A percentile compares a stretch with the other conserved stretches of the same genome.
Evolutionary conservation across 805 yeast genomes (phyloP).

Genomic region (Debaryomyces castellii): DNA sequence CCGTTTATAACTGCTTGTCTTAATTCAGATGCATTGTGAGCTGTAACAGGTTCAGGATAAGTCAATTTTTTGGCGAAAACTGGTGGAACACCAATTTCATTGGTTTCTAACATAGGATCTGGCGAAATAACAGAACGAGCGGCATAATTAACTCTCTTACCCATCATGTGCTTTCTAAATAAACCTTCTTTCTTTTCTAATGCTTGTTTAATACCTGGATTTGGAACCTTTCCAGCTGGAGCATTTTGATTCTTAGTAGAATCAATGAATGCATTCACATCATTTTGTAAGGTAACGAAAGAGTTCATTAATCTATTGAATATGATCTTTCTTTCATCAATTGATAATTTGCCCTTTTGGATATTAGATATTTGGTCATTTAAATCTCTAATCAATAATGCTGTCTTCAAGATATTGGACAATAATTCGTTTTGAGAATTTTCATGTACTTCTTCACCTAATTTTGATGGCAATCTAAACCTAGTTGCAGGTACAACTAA

Average conservation of each 20-base stretch:
- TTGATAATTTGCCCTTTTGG: constrained; percentile 36
- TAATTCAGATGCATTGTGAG: constrained; percentile 84
- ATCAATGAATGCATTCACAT: constrained; percentile 91
- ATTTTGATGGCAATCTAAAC: constrained; percentile 92
- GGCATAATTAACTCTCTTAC: constrained; percentile 98
- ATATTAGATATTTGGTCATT: constrained; percentile 76
- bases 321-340: constrained; percentile 70
- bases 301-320: constrained; percentile 93
- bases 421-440: constrained; percentile 88
- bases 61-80: constrained; percentile 95
- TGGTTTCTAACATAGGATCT: constrained; percentile 96
- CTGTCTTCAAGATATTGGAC: constrained; percentile 75
- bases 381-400: constrained; percentile 80
- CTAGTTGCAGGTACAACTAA: constrained; percentile 95
- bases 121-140: constrained; percentile 99
- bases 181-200: constrained; percentile 98
- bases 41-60: constrained; percentile 97
- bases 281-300: constrained; percentile 92
- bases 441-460: constrained; percentile 96
- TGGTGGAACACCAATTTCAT: constrained; percentile 98
- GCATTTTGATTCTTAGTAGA: constrained; percentile 82
- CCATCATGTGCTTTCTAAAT: constrained; percentile 99
- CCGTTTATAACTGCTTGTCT: constrained; percentile 96
- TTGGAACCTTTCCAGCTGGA: constrained; percentile 65
- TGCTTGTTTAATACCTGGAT: constrained; percentile 97